Evolutionary conservation across 768 basidiomycete species (phyloP).

Genomic region (Clathrus columnatus): DNA sequence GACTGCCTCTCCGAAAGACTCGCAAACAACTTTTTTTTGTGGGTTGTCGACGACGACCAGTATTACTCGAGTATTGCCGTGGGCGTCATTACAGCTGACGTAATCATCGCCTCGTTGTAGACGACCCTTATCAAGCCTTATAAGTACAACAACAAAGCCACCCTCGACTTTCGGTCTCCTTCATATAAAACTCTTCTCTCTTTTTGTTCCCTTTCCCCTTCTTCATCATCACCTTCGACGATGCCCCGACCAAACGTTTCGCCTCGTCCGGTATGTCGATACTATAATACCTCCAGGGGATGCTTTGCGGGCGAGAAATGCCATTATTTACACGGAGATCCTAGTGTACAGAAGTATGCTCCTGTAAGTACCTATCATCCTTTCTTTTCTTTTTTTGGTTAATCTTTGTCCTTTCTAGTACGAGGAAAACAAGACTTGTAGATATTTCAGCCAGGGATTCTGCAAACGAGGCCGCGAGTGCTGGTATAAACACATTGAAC

Average conservation of each 20-base stretch:
- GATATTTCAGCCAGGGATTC: constrained; percentile 57
- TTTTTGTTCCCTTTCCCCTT: background rate
- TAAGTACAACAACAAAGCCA: background rate
- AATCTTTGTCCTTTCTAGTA: constrained; percentile 42
- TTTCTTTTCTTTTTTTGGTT: background rate
- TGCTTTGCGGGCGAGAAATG: constrained; percentile 62
- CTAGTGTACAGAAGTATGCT: constrained; percentile 23
- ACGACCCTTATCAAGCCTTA: background rate
- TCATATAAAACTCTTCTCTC: background rate
- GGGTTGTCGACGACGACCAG: background rate
- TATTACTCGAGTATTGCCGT: background rate
- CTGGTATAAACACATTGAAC: constrained; percentile 61
- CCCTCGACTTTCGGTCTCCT: background rate
- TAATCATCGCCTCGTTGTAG: background rate
- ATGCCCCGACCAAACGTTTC: constrained; percentile 10
- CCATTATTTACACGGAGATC: constrained; percentile 66
- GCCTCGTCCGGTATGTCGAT: constrained; percentile 61
- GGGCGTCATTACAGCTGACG: background rate
- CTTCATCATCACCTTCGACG: background rate
- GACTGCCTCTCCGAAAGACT: background rate
- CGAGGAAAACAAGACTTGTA: constrained; percentile 64
- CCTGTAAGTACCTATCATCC: background rate
- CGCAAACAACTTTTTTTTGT: background rate
- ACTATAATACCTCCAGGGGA: constrained; percentile 53
- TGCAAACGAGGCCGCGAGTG: constrained; percentile 63